phyloP scores from a whole-genome alignment of 495 filamentous ascomycete genomes.

The Penicillium desertorum region DNA sequence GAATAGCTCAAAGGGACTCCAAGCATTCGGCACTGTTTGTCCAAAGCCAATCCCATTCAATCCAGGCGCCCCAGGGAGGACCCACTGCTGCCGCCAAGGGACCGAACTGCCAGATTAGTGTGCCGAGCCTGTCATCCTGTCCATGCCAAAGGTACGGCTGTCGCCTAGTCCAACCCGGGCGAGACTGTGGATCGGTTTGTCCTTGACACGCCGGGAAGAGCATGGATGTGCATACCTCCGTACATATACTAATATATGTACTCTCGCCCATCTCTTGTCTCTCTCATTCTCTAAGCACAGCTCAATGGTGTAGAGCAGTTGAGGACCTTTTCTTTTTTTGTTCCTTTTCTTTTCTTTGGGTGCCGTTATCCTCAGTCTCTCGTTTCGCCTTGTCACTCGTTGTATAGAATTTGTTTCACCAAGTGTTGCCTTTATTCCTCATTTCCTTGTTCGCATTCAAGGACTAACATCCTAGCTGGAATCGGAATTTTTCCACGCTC shows the following conservation, averaged over 20 bases:
- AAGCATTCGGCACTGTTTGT: constrained; percentile 1
- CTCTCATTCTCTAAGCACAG: constrained; percentile 17
- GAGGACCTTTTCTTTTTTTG: constrained; percentile 23
- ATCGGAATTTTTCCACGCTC: not conserved
- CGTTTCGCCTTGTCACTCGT: constrained; percentile 32
- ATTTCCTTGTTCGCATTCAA: constrained; percentile 11
- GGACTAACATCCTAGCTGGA: not conserved
- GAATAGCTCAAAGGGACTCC: constrained; percentile 10
- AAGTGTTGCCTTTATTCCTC: constrained; percentile 18
- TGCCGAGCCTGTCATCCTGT: constrained; percentile 25
- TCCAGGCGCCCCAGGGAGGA: not conserved
- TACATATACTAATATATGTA: constrained; percentile 27
- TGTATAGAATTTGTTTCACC: constrained; percentile 26
- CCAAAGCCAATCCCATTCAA: constrained; percentile 11
- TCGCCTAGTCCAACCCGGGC: constrained; percentile 25
- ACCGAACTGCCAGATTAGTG: constrained; percentile 19
- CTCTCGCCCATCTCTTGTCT: constrained; percentile 6
- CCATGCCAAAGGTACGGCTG: constrained; percentile 31
- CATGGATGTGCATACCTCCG: constrained; percentile 30
- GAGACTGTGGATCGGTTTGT: constrained; percentile 24
- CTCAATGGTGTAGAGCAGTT: constrained; percentile 32
- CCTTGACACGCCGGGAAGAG: constrained; percentile 25
- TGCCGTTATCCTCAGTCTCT: constrained; percentile 21
- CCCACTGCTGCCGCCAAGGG: constrained; percentile 24
- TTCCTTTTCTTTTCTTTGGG: constrained; percentile 25